phyloP scores from a whole-genome alignment of 805 yeast species.

The Barnettozyma sp. region DNA sequence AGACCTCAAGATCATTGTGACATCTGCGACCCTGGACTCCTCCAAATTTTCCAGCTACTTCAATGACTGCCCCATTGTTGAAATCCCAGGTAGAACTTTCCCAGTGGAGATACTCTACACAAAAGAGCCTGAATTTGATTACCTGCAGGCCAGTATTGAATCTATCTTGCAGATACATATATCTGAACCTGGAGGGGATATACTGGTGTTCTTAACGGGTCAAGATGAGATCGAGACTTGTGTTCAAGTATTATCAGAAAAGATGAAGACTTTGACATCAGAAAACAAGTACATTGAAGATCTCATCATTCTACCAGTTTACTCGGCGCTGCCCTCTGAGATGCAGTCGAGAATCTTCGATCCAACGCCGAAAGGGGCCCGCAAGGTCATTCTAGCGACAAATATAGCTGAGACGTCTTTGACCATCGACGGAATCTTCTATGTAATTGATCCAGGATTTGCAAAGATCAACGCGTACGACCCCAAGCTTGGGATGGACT shows the following conservation, averaged over 20 bases:
- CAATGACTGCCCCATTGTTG: constrained; percentile 70
- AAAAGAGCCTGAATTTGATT: constrained; percentile 79
- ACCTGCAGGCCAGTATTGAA: constrained; percentile 75
- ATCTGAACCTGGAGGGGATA: constrained; percentile 72
- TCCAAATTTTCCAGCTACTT: constrained; percentile 78
- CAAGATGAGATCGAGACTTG: constrained; percentile 93
- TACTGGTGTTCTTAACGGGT: constrained; percentile 79
- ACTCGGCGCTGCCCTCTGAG: constrained; percentile 87
- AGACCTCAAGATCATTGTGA: constrained; percentile 68
- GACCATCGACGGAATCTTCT: constrained; percentile 89
- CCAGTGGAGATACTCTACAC: constrained; percentile 85
- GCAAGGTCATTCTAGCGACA: constrained; percentile 91
- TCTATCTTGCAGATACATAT: constrained; percentile 82
- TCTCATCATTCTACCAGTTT: constrained; percentile 75
- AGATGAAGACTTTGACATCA: constrained; percentile 46
- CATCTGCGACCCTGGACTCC: constrained; percentile 92
- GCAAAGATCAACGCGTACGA: constrained; percentile 87
- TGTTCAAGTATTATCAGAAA: constrained; percentile 63
- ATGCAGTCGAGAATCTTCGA: constrained; percentile 85
- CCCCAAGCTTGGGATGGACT: constrained; percentile 86
- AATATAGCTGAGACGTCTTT: constrained; percentile 96
- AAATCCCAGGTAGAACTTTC: constrained; percentile 83
- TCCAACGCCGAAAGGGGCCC: constrained; percentile 72
- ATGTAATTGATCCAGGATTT: constrained; percentile 92
- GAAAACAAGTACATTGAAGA: constrained; percentile 54